A percentile compares a stretch with the other conserved stretches of the same genome.
Conservation (phyloP, 331 rosid species). For the Malus hybrid region DNA sequence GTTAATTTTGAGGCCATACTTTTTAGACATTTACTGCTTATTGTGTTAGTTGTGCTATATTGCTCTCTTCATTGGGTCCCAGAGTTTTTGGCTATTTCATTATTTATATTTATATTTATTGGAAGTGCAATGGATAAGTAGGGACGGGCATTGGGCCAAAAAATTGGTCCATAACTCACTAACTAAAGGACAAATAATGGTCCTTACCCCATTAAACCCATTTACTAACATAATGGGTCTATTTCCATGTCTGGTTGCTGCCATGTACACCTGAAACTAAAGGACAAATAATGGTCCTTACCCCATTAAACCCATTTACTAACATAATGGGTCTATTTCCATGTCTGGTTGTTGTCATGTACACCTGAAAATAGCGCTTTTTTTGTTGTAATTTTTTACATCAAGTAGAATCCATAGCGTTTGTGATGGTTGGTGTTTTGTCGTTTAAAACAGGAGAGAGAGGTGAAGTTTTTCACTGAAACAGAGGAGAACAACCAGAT, state of each 20-base stretch:
- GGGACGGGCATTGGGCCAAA: not conserved
- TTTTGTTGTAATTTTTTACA: no score
- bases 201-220: not conserved
- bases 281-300: not conserved
- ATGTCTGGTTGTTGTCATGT: not conserved
- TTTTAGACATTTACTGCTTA: no score
- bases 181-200: not conserved
- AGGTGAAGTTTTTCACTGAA: slow-evolving; percentile 95
- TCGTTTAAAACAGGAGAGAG: slow-evolving; percentile 72
- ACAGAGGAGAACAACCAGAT: slow-evolving; percentile 99
- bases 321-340: not conserved
- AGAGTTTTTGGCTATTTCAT: not conserved
- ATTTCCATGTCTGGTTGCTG: not conserved
- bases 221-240: not conserved
- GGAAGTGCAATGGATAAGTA: not conserved
- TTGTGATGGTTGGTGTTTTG: slow-evolving; percentile 1
- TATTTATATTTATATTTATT: not conserved
- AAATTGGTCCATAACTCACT: not conserved
- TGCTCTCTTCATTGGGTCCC: not conserved
- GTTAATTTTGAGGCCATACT: not conserved
- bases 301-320: not conserved
- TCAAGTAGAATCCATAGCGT: not conserved
- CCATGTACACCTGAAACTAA: not conserved
- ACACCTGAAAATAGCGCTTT: not conserved
- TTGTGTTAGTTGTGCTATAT: not conserved